A percentile compares a stretch with the other conserved stretches of the same genome.
Conservation (phyloP, 148 eudicot genomes). For the Diospyros kaki region DNA sequence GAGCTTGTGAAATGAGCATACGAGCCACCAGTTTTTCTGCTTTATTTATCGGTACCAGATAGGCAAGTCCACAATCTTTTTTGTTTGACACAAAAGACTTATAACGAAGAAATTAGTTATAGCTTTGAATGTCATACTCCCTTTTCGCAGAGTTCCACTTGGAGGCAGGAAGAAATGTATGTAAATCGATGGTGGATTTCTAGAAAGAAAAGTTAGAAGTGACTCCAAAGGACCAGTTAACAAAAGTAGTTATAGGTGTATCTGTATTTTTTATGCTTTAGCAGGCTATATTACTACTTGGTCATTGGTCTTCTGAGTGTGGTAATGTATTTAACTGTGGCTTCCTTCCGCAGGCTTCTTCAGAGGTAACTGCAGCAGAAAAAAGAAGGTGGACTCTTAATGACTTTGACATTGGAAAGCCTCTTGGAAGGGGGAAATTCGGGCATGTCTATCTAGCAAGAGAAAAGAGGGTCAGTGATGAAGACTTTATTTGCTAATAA, state of each 20-base stretch:
- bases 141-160: too few relatives aligned
- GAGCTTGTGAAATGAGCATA: too few relatives aligned
- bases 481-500: slow-evolving; percentile 3
- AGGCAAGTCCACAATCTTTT: too few relatives aligned
- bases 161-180: too few relatives aligned
- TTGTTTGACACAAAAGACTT: too few relatives aligned
- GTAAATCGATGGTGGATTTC: too few relatives aligned
- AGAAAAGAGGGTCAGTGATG: slow-evolving; percentile 75
- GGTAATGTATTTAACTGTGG: neutral
- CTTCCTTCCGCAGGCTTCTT: slow-evolving; percentile 38
- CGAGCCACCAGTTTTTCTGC: too few relatives aligned
- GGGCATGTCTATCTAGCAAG: slow-evolving; percentile 94
- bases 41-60: too few relatives aligned
- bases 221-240: too few relatives aligned
- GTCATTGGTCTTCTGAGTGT: neutral
- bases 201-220: too few relatives aligned
- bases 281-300: neutral
- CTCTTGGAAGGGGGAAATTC: slow-evolving; percentile 93
- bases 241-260: neutral
- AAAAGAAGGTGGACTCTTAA: slow-evolving; percentile 83
- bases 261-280: neutral
- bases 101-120: too few relatives aligned
- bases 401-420: slow-evolving; percentile 93
- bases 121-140: too few relatives aligned
- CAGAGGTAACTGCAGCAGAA: slow-evolving; percentile 58